phyloP scores from a whole-genome alignment of 1,284 basidiomycete genomes.

The Dichomitus squalens region DNA sequence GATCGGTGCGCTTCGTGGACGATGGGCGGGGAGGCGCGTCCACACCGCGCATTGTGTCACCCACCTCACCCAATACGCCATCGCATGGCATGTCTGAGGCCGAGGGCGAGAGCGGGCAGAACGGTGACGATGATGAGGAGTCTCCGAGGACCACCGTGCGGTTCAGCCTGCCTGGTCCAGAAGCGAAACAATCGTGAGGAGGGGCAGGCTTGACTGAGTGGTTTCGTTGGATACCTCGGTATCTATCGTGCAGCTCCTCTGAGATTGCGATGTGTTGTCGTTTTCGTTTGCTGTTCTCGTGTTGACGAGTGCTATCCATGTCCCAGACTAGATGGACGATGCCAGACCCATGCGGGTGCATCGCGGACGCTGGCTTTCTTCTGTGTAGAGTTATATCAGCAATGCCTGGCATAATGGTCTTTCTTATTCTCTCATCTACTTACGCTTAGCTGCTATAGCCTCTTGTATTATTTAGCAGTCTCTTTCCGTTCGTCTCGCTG shows the following conservation, averaged over 20 bases:
- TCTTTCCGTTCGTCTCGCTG: neutral
- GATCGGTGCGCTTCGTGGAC: conserved; percentile 52
- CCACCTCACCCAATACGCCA: conserved; percentile 24
- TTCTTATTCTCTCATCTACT: conserved; percentile 5
- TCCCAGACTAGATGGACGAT: conserved; percentile 7
- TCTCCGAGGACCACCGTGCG: conserved; percentile 29
- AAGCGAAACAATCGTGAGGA: neutral
- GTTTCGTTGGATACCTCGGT: neutral
- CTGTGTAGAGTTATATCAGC: conserved; percentile 14
- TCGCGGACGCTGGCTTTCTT: conserved; percentile 5
- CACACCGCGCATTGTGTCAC: conserved; percentile 29
- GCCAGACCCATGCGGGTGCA: conserved; percentile 1
- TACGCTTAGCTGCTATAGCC: neutral
- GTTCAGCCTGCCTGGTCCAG: conserved; percentile 26
- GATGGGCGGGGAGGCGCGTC: conserved; percentile 24
- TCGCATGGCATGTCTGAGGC: conserved; percentile 12
- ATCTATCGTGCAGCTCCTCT: neutral
- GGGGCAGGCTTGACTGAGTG: neutral
- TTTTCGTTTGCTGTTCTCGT: conserved; percentile 1
- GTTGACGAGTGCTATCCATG: conserved; percentile 3
- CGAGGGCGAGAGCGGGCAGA: neutral
- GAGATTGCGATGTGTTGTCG: neutral
- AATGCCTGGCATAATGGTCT: conserved; percentile 13
- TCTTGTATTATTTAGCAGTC: conserved; percentile 22
- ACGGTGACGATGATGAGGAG: conserved; percentile 20